Base-by-base conservation (phyloP, 129 eudicot species). In the Tagetes patula region DNA sequence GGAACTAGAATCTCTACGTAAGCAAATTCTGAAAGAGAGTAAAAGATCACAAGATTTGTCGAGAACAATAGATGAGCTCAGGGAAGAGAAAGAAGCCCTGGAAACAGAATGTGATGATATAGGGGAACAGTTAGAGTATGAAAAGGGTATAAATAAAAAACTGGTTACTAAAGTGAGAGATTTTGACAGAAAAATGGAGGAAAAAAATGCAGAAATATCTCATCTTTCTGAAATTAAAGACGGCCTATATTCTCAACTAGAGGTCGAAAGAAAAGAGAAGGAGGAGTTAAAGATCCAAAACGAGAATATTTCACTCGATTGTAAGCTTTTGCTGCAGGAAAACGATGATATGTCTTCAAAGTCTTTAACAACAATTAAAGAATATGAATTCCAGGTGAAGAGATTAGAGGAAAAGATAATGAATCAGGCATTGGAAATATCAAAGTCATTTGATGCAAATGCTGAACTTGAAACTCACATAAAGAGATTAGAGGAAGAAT, bases 1-100 rank as follows among this genome's bases (percentile, higher is more conserved):
- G 68, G 99, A 94, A 71, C 55, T 90, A 73, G 89, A 82, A 9
- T 86, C 99, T 45, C 87, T 94, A 13, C 84, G 99, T 69, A 94
- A 88, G 82, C 96, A 90, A 62, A 82, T 88, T 45, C 65, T 59
- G 6, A 94, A 94, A 73, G 99, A 94, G 78, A 88, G 83, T 63
- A 86, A 68, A 71, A 86, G 87, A 77, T 92, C 81, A 61, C 96
- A 93, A 61, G 90, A 93, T 47, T 69, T 87, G 42, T 82, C 75
- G 1, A 73, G 67, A 52, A 82, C 83, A 69, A 70, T 84, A 53
- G 72, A 54, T 49, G 75, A 73, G 46, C 75, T 89, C n/a, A 72
- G 65, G 68, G 92, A 82, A 69, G 98, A 93, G 64, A 84, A 82
- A 71, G 85, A 82, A 61, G 73, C 82, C 5, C 78, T 90, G 47